Base-by-base conservation (phyloP, 2,329 filamentous ascomycete species). In the Hypoxylon sp. region DNA sequence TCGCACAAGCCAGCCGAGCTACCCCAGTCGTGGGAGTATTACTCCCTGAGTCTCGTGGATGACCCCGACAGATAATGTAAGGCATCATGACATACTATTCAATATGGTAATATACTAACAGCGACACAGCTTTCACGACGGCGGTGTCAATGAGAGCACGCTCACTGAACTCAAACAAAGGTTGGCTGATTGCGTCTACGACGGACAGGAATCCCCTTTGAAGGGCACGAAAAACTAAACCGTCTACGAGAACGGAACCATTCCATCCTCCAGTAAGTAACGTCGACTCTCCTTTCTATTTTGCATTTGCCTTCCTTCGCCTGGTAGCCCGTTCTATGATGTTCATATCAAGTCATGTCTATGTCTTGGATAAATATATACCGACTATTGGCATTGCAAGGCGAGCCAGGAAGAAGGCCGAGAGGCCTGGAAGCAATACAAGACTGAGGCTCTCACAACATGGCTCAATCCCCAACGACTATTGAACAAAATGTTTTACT, bases 161-260 rank as follows among this genome's bases (percentile, higher is more conserved):
- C n/a, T 40, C n/a, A 6, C 5, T 18, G 5, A 6, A 26, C 24
- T 26, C 24, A 26, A 26, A 26, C 24, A 6, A 26, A 6, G 24
- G 6, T 26, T 26, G 3, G 3, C 24, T 26, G n/a, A n/a, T n/a
- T n/a, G 24, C 24, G 24, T 26, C 24, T 24, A 44, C 22, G 14
- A 12, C 6, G 20, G 24, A 18, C n/a, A 30, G 14, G 45, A 50
- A 40, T 48, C n/a, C 30, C 38, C 26, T 33, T 18, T 20, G 5
- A 63, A 63, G 30, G 45, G 59, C 4, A 54, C 33, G 20, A 56
- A 53, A 42, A 14, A 32, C 24, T 6, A 36, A 62, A 6, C 48
- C 26, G 2, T 60, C 46, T 12, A 24, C 52, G 42, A 55, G 53
- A 45, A 50, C 16, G 3, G 55, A 61, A 18, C 59, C 60, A n/a